Evolutionary conservation across 352 stramenopile genomes (phyloP), one percentile per base, ranked within the genome.

Genomic region (Pythium sp.): DNA sequence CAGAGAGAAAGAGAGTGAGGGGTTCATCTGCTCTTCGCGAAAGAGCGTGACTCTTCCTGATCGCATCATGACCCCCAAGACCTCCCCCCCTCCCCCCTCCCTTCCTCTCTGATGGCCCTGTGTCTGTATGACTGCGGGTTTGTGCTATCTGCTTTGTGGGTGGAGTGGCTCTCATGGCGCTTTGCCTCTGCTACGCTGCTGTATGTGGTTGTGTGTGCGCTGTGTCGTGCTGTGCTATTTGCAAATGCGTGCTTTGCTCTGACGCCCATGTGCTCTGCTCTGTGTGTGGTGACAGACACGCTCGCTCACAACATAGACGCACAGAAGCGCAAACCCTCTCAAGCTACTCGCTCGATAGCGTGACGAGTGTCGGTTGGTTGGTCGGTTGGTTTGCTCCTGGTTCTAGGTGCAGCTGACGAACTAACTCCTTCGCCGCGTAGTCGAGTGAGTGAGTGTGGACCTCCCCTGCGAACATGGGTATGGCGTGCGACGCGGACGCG

Each of bases 401-500:
- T 6, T 41, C 36, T 43, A 14, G 54, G 54, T 34, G 34, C 58
- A 64, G 58, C 38, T 28, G 36, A 43, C 36, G 36, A 55, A 47
- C 41, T 57, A 26, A 3, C 22, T 43, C 15, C 54, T 59, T 59
- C 54, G 28, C 54, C 43, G 15, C 62, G 62, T 22, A 47, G 47
- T 67, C 62, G 62, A 67, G 32, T 47, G 47, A 58, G 49, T 36
- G 28, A 32, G 46, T 28, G 6, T 8, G 28, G 5, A 46, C 15
- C 58, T 24, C 22, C 7, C 18, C 15, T 38, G 7, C 12, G 2
- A 76, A 22, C 58, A 93, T 91, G 82, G 82, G 82, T 22, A 89
- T 93, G 84, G 82, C 78, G 60, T 87, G 75, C 59, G 81, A 91
- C 57, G 70, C 77, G 55, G 79, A 91, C 34, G 65, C 65, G 72